Evolutionary conservation across 1,284 basidiomycete species (phyloP), one percentile per base, ranked within the genome.

Genomic region (Cryptococcus hybrid): DNA sequence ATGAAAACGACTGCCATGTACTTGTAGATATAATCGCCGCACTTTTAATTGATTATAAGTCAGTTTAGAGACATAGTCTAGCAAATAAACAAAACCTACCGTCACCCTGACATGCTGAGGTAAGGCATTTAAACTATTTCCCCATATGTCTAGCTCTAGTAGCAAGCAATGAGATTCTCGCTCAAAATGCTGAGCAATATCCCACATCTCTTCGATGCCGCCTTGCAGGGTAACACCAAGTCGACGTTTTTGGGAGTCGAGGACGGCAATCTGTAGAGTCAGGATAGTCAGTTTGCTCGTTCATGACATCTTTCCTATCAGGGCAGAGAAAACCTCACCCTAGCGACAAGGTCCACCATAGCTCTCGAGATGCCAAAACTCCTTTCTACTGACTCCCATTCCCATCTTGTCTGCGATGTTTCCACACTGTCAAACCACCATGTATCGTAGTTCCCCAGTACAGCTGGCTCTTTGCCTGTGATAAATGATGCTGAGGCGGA

Each of bases 351-450:
- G 48, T 70, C 70, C 0, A 69, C 62, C 65, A 72, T 68, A 7
- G 65, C 64, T 39, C 70, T 58, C 1, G 68, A 70, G 4, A 70
- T 62, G 38, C 70, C 70, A 47, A 70, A 72, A 2, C 59, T 60
- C 49, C 70, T 48, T 47, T 72, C 70, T 2, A 72, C 67, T 2
- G 67, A 69, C 49, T 70, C 70, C 70, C 70, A 72, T 53, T 72
- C 68, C 67, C 67, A 72, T 11, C 64, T 49, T 11, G 64, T 68
- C 45, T 65, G 60, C 5, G 68, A 70, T 9, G 69, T 69, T 45
- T 70, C 62, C 2, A 69, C 67, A 43, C 68, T 66, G 15, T 70
- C 69, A 52, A 69, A 70, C 70, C 70, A 72, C 70, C 68, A 72
- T 30, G 63, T 60, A 51, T 67, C 67, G 53, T 62, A 71, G 57